Evolutionary conservation across 495 filamentous ascomycete species (phyloP).

Genomic region (Xylaria sp.): DNA sequence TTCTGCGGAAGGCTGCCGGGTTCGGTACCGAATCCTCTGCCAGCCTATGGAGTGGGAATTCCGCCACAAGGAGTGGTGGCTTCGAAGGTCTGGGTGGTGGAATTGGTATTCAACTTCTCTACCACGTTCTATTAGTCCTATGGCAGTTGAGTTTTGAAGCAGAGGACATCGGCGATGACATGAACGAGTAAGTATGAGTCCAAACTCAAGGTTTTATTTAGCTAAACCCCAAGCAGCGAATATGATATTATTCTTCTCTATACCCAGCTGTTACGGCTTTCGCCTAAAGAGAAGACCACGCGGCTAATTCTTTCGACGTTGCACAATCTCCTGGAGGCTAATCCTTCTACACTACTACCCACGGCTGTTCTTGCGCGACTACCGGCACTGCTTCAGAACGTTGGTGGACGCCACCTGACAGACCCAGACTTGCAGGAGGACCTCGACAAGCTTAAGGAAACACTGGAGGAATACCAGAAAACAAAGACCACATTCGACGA

Average conservation of each 20-base stretch:
- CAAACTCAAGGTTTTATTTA: slow-evolving; percentile 17
- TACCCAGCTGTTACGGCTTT: slow-evolving; percentile 85
- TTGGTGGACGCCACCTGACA: slow-evolving; percentile 81
- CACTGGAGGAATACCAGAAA: slow-evolving; percentile 91
- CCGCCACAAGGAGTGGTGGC: slow-evolving; percentile 58
- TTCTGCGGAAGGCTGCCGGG: slow-evolving; percentile 80
- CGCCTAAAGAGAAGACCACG: slow-evolving; percentile 97
- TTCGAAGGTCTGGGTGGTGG: slow-evolving; percentile 75
- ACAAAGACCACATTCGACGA: slow-evolving; percentile 97
- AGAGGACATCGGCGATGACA: slow-evolving; percentile 78
- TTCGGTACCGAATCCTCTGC: slow-evolving; percentile 68
- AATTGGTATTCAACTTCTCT: slow-evolving; percentile 91
- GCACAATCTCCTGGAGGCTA: slow-evolving; percentile 79
- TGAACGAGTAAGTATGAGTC: slow-evolving; percentile 73
- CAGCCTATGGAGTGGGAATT: slow-evolving; percentile 65
- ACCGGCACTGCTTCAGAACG: slow-evolving; percentile 79
- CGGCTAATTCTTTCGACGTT: slow-evolving; percentile 88
- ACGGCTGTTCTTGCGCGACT: slow-evolving; percentile 82
- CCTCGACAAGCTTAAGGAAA: slow-evolving; percentile 72
- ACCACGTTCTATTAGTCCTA: slow-evolving; percentile 88
- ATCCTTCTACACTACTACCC: slow-evolving; percentile 79
- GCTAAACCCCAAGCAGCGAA: slow-evolving; percentile 62
- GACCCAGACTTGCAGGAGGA: slow-evolving; percentile 92
- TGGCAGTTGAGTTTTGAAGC: slow-evolving; percentile 98
- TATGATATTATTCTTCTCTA: slow-evolving; percentile 92